phyloP scores from a whole-genome alignment of 116 monocot species.

The Cymodocea nodosa region DNA sequence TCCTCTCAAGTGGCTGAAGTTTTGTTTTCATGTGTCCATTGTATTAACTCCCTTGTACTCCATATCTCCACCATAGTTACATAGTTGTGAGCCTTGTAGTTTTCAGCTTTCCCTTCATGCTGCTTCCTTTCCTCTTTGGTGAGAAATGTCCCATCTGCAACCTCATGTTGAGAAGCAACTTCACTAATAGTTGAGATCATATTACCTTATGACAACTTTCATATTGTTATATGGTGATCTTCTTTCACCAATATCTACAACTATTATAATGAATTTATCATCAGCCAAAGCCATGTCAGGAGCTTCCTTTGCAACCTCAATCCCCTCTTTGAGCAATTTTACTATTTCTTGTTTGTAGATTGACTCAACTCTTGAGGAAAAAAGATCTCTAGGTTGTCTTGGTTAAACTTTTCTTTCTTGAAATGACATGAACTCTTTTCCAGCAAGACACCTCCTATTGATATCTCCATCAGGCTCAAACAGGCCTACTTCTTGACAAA shows the following conservation, averaged over 20 bases:
- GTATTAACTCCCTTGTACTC: no score
- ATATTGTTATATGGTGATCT: slow-evolving; percentile 85
- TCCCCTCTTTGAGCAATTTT: slow-evolving; percentile 81
- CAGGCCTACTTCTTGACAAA: slow-evolving; percentile 84
- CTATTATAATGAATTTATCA: slow-evolving; percentile 82
- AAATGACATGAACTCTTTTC: slow-evolving; percentile 72
- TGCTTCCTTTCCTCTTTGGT: no score
- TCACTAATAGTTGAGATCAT: slow-evolving; percentile 99
- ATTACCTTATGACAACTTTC: slow-evolving; percentile 75
- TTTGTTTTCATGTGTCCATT: no score
- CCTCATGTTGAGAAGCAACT: no score
- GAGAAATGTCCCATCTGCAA: no score
- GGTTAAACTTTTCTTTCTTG: slow-evolving; percentile 42
- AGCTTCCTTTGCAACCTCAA: slow-evolving; percentile 88
- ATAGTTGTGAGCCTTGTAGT: no score
- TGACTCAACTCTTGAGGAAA: slow-evolving; percentile 87
- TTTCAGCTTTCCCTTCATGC: no score
- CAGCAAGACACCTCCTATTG: slow-evolving; percentile 48
- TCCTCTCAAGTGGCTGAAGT: no score
- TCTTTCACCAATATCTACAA: slow-evolving; percentile 65
- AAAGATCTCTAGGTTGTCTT: slow-evolving; percentile 57
- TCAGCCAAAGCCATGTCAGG: slow-evolving; percentile 83
- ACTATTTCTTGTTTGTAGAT: slow-evolving; percentile 96
- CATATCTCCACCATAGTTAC: no score
- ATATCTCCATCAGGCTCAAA: slow-evolving; percentile 59